These are phyloP conservation scores for Phytophthora chlamydospora DNA, from an alignment of 352 stramenopile species.

Conservation along the genomic window DNA sequence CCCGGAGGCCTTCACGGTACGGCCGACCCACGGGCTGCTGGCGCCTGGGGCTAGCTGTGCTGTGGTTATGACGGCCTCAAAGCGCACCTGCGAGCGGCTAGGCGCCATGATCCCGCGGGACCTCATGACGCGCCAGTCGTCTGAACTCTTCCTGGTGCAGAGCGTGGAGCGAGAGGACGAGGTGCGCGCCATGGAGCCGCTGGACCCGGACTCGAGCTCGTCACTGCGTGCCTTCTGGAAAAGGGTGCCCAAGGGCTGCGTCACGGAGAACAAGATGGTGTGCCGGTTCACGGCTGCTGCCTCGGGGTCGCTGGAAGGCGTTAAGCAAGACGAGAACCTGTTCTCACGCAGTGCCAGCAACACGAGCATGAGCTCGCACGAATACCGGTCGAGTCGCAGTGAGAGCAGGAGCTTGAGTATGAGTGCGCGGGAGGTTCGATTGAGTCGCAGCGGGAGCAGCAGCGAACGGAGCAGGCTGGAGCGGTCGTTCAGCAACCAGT, in stretches of 20 bases:
- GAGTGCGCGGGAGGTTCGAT: constrained; percentile 20
- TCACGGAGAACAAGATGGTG: constrained; percentile 70
- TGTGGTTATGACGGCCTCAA: constrained; percentile 51
- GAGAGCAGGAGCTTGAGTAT: constrained; percentile 26
- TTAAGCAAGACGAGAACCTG: constrained; percentile 17
- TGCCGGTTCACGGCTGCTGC: constrained; percentile 49
- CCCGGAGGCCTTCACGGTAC: constrained; percentile 77
- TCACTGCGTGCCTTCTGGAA: constrained; percentile 62
- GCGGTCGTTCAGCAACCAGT: constrained; percentile 28
- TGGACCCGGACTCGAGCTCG: constrained; percentile 42
- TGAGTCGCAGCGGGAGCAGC: constrained; percentile 25
- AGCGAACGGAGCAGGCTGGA: constrained; percentile 8
- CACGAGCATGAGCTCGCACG: constrained; percentile 26
- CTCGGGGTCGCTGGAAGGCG: background rate
- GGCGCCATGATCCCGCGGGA: constrained; percentile 38
- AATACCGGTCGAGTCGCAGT: constrained; percentile 26
- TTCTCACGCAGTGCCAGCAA: constrained; percentile 26
- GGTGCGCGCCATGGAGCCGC: constrained; percentile 47
- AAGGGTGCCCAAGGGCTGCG: constrained; percentile 51
- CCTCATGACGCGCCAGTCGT: constrained; percentile 42
- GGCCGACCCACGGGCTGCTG: constrained; percentile 67
- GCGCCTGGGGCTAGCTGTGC: constrained; percentile 38
- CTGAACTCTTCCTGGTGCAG: constrained; percentile 63
- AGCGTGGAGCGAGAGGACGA: constrained; percentile 56
- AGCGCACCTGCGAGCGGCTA: constrained; percentile 37